Percentiles rank a stretch among this genome's conserved stretches.
These are phyloP conservation scores for Polygonum maritimum DNA, from an alignment of 148 eudicot species.

Conservation along the genomic window DNA sequence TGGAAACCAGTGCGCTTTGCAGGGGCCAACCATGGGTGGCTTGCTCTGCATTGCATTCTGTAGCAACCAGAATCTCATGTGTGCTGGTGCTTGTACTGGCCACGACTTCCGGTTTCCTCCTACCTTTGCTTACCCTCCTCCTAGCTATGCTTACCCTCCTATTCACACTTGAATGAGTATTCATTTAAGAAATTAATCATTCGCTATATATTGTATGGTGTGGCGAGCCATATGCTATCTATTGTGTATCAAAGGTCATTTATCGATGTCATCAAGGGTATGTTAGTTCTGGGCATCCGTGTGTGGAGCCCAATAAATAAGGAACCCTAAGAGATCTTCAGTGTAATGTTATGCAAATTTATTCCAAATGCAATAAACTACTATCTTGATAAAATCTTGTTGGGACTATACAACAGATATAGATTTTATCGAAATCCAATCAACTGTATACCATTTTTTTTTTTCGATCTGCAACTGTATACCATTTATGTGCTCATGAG, in stretches of 20 bases:
- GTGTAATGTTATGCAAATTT: background rate
- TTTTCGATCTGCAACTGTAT: no score
- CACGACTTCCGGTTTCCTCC: background rate
- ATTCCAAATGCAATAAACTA: background rate
- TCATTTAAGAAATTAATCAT: background rate
- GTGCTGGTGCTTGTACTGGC: background rate
- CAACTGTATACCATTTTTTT: background rate
- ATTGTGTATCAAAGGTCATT: background rate
- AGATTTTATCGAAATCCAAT: background rate
- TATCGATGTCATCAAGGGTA: background rate
- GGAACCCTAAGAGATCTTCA: background rate
- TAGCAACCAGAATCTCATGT: conserved; percentile 3
- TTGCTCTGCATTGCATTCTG: background rate
- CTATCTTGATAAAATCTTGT: background rate
- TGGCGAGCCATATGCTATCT: background rate
- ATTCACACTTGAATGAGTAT: background rate
- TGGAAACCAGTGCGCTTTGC: background rate
- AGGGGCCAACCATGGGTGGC: background rate
- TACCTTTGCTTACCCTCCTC: background rate
- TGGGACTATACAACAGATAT: background rate
- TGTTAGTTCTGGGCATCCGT: background rate
- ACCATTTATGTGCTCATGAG: no score
- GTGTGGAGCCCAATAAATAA: background rate
- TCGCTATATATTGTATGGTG: background rate
- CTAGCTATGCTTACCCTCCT: background rate